Conservation (phyloP, 352 stramenopile genomes). For the Phytophthora palmivora region DNA sequence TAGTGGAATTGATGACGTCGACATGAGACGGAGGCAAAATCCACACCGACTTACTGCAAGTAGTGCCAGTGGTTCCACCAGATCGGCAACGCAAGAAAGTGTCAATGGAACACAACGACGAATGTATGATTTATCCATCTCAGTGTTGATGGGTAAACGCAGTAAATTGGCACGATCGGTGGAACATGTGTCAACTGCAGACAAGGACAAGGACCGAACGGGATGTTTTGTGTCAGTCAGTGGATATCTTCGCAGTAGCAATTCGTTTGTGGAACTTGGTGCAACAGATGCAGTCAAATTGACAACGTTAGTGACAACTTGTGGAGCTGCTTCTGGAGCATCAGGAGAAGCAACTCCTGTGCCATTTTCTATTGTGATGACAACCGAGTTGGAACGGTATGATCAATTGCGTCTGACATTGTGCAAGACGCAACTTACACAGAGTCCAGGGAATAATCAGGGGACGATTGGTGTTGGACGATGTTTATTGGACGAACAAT, state of each 20-base stretch:
- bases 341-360: conserved; percentile 42
- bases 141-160: conserved; percentile 56
- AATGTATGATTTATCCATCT: conserved; percentile 62
- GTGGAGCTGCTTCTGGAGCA: conserved; percentile 17
- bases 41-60: conserved; percentile 22
- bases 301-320: conserved; percentile 48
- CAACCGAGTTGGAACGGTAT: conserved; percentile 56
- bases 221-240: conserved; percentile 64
- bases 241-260: conserved; percentile 51
- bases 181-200: conserved; percentile 25
- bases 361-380: conserved; percentile 68
- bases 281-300: conserved; percentile 69
- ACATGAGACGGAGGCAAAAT: conserved; percentile 7
- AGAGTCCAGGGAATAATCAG: conserved; percentile 51
- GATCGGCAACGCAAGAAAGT: conserved; percentile 22
- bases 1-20: conserved; percentile 31
- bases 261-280: conserved; percentile 61
- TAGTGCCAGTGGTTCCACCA: conserved; percentile 29
- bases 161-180: conserved; percentile 58
- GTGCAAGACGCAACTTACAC: conserved; percentile 57
- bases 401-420: conserved; percentile 76
- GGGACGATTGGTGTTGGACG: conserved; percentile 58
- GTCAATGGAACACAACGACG: not conserved
- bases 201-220: conserved; percentile 61
- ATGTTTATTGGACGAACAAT: conserved; percentile 62